A percentile compares a stretch with the other conserved stretches of the same genome.
These are phyloP conservation scores for Colletotrichum liaoningense DNA, from an alignment of 2,329 filamentous ascomycete genomes.

Conservation along the genomic window DNA sequence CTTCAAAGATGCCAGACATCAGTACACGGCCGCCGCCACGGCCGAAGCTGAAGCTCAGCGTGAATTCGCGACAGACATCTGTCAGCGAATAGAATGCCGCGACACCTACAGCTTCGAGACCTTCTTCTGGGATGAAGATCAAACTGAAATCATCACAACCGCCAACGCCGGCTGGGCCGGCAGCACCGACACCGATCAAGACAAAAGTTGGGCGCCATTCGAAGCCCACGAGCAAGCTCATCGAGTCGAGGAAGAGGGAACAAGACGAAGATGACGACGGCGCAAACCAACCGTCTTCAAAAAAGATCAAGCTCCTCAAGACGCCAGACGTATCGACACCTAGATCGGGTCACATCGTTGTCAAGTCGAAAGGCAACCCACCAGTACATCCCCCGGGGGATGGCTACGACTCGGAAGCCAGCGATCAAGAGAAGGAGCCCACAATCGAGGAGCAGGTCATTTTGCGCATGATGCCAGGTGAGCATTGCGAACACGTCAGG, in stretches of 20 bases:
- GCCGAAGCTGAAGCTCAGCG: slow-evolving; percentile 41
- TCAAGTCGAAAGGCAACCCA: slow-evolving; percentile 73
- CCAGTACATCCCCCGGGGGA: slow-evolving; percentile 81
- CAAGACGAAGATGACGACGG: slow-evolving; percentile 66
- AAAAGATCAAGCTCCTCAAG: slow-evolving; percentile 65
- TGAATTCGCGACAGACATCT: slow-evolving; percentile 33
- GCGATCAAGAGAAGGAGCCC: slow-evolving; percentile 88
- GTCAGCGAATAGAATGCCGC: slow-evolving; percentile 36
- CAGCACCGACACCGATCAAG: slow-evolving; percentile 38
- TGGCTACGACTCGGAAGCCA: slow-evolving; percentile 96
- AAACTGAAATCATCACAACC: slow-evolving; percentile 54
- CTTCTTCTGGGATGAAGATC: slow-evolving; percentile 46
- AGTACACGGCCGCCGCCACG: slow-evolving; percentile 36
- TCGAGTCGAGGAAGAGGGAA: slow-evolving; percentile 70
- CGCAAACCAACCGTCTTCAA: slow-evolving; percentile 48
- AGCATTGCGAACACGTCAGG: slow-evolving; percentile 86
- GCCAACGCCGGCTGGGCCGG: slow-evolving; percentile 47
- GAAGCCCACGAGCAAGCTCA: slow-evolving; percentile 68
- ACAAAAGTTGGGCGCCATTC: slow-evolving; percentile 71
- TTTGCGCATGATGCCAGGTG: slow-evolving; percentile 86
- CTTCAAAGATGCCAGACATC: slow-evolving; percentile 31
- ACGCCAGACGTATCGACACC: slow-evolving; percentile 44
- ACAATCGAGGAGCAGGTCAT: slow-evolving; percentile 91
- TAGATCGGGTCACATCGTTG: slow-evolving; percentile 30
- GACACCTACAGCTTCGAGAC: slow-evolving; percentile 36